Percentiles rank a stretch among this genome's conserved stretches.
phyloP scores from a whole-genome alignment of 306 rosid genomes.

The Fragaria nilgerrensis region DNA sequence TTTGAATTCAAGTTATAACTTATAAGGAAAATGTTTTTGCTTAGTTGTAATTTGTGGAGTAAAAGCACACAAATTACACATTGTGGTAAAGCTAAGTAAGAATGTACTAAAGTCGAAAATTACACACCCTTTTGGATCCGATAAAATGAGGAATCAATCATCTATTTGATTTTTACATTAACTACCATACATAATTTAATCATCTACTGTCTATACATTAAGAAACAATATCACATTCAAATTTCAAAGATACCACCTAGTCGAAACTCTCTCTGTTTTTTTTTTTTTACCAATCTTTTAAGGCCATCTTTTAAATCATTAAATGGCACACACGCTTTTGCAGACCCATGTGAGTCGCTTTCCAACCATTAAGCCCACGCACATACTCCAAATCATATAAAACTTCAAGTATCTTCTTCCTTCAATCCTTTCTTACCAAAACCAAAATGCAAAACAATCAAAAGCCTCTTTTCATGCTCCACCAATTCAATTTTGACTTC shows the following conservation, averaged over 20 bases:
- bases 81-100: too few species aligned
- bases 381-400: slow-evolving; percentile 1
- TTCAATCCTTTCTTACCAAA: not conserved
- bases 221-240: not conserved
- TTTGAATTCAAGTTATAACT: too few species aligned
- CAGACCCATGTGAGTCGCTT: slow-evolving; percentile 55
- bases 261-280: not conserved
- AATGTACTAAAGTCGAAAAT: too few species aligned
- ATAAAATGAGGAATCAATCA: too few species aligned
- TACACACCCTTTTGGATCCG: too few species aligned
- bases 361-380: slow-evolving; percentile 33
- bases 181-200: not conserved
- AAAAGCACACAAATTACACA: too few species aligned
- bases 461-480: slow-evolving; percentile 13
- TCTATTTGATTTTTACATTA: not conserved
- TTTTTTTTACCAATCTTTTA: not conserved
- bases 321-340: slow-evolving; percentile 31
- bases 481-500: slow-evolving; percentile 23
- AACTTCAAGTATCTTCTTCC: not conserved
- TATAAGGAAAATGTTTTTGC: too few species aligned
- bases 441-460: not conserved
- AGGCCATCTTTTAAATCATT: not conserved
- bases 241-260: not conserved
- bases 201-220: not conserved
- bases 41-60: too few species aligned